A percentile compares a stretch with the other conserved stretches of the same genome.
These are phyloP conservation scores for Ajuga reptans DNA, from an alignment of 305 asterid species.

Conservation along the genomic window DNA sequence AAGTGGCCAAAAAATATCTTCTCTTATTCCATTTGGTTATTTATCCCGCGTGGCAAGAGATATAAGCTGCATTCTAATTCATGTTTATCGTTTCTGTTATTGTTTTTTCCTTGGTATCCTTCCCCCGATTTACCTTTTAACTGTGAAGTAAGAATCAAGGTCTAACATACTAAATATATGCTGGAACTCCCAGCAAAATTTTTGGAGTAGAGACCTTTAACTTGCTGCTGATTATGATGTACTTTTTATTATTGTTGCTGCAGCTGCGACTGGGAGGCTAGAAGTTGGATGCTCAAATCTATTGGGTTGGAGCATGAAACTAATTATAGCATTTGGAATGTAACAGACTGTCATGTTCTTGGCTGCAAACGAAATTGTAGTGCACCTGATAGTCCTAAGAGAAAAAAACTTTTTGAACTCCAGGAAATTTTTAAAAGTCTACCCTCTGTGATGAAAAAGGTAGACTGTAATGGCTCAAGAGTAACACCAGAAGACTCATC, in stretches of 20 bases:
- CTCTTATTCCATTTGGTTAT: no score
- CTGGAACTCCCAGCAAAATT: not conserved
- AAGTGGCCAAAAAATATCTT: no score
- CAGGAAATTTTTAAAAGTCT: slow-evolving; percentile 80
- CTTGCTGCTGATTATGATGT: slow-evolving; percentile 24
- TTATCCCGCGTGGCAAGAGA: not conserved
- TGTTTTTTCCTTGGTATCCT: not conserved
- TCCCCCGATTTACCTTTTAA: slow-evolving; percentile 1
- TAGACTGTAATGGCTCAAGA: slow-evolving; percentile 38
- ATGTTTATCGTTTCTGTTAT: not conserved
- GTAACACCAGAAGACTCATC: slow-evolving; percentile 50
- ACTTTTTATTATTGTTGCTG: slow-evolving; percentile 25
- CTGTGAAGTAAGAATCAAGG: not conserved
- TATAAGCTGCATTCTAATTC: not conserved
- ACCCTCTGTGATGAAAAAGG: slow-evolving; percentile 50
- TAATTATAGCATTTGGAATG: slow-evolving; percentile 47
- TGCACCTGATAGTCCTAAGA: slow-evolving; percentile 51
- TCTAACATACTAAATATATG: not conserved
- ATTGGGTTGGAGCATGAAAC: slow-evolving; percentile 33
- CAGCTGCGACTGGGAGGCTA: slow-evolving; percentile 91
- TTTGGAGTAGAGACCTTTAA: slow-evolving; percentile 17
- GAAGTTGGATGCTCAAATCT: slow-evolving; percentile 47
- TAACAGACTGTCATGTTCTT: slow-evolving; percentile 67
- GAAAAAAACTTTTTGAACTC: slow-evolving; percentile 74
- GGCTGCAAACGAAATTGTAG: slow-evolving; percentile 59